Percentiles rank a stretch among this genome's conserved stretches.
phyloP scores from a whole-genome alignment of 2,329 filamentous ascomycete genomes.

The Verticillium longisporum region DNA sequence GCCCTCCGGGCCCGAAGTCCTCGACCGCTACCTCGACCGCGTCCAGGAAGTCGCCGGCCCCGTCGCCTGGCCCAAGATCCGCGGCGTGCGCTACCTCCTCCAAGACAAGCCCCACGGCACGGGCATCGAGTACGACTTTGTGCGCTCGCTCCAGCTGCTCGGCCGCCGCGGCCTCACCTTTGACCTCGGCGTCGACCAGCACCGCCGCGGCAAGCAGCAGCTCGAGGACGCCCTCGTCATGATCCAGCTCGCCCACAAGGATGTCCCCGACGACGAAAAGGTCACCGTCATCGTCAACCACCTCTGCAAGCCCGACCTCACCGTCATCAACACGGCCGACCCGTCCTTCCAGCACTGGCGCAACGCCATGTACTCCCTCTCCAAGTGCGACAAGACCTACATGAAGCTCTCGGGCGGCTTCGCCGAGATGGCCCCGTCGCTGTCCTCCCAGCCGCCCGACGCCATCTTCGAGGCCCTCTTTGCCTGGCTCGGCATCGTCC shows the following conservation, averaged over 20 bases:
- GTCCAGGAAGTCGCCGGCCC: constrained; percentile 57
- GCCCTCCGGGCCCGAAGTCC: constrained; percentile 49
- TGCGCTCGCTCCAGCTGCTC: constrained; percentile 59
- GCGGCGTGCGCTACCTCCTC: constrained; percentile 76
- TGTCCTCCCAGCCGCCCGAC: constrained; percentile 40
- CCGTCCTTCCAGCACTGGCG: constrained; percentile 63
- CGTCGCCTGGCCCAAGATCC: constrained; percentile 57
- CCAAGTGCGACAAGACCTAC: constrained; percentile 59
- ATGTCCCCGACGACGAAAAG: constrained; percentile 50
- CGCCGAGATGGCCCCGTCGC: constrained; percentile 58
- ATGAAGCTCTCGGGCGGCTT: constrained; percentile 91
- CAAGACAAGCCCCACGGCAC: constrained; percentile 67
- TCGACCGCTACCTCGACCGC: constrained; percentile 58
- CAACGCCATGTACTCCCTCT: constrained; percentile 59
- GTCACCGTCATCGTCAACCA: constrained; percentile 73
- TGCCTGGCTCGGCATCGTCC: constrained; percentile 66
- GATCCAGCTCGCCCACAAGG: constrained; percentile 60
- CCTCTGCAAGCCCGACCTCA: constrained; percentile 79
- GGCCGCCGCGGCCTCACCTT: constrained; percentile 62
- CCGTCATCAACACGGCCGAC: constrained; percentile 51
- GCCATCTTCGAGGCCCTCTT: constrained; percentile 57
- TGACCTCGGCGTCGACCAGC: constrained; percentile 78
- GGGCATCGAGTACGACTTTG: constrained; percentile 57
- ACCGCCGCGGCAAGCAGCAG: constrained; percentile 68
- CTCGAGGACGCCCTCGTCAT: constrained; percentile 65